phyloP scores from a whole-genome alignment of 2,329 filamentous ascomycete genomes.

The Cytospora leucostoma region DNA sequence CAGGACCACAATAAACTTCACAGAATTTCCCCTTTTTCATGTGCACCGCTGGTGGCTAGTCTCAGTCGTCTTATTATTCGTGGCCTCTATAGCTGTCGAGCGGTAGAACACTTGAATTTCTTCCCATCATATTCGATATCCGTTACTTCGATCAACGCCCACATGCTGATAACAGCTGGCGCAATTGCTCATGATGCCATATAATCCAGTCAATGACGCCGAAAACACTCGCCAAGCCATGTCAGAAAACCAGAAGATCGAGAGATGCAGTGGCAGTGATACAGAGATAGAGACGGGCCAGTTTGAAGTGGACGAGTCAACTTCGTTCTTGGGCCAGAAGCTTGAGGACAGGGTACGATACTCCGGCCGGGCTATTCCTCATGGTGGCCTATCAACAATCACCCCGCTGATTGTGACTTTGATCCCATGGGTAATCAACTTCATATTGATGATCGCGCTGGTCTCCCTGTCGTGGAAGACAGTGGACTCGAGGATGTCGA shows the following conservation, averaged over 20 bases:
- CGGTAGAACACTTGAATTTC: background rate
- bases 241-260: background rate
- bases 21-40: background rate
- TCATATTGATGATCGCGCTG: background rate
- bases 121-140: background rate
- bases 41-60: background rate
- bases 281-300: slow-evolving; percentile 7
- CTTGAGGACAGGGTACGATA: background rate
- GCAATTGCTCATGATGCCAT: background rate
- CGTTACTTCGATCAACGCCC: background rate
- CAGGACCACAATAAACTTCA: background rate
- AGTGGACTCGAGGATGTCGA: background rate
- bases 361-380: background rate
- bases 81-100: background rate
- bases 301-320: slow-evolving; percentile 3
- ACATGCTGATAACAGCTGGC: too few relatives aligned
- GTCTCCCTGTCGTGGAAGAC: background rate
- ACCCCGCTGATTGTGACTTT: background rate
- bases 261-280: background rate
- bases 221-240: background rate
- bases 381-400: background rate
- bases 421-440: slow-evolving; percentile 17
- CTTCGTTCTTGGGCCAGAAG: slow-evolving; percentile 12
- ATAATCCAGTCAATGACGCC: background rate
- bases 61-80: background rate